Percentiles rank a stretch among this genome's conserved stretches.
phyloP scores from a whole-genome alignment of 225 moss, liverwort and hornwort genomes.

The Straminergon stramineum region DNA sequence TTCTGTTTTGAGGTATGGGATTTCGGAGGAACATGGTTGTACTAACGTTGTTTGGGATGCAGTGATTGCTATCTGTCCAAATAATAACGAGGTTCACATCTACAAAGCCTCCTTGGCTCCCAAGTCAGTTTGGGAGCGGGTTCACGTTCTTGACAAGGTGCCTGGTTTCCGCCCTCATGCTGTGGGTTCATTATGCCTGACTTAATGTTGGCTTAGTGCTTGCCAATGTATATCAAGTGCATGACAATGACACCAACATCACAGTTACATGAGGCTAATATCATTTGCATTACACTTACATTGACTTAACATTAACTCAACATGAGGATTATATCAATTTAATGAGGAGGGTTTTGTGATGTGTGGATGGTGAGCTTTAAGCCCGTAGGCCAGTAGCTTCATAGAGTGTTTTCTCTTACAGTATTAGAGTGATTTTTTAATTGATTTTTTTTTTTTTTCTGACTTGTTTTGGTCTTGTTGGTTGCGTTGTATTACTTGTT shows the following conservation, averaged over 20 bases:
- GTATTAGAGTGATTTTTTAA: not conserved
- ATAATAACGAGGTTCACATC: constrained; percentile 89
- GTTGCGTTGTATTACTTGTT: not conserved
- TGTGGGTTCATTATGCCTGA: not conserved
- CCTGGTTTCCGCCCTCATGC: not conserved
- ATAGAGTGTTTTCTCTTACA: not conserved
- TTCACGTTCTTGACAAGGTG: constrained; percentile 86
- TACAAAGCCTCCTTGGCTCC: constrained; percentile 72
- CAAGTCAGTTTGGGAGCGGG: constrained; percentile 68
- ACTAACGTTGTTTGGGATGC: constrained; percentile 10
- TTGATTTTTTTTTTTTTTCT: not conserved
- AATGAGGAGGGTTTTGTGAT: not conserved
- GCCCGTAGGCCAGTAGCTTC: not conserved
- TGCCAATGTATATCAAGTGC: not conserved
- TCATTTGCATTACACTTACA: not conserved
- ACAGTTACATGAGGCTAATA: not conserved
- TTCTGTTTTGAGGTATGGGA: not conserved
- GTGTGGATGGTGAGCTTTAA: not conserved
- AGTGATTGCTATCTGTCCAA: constrained; percentile 96
- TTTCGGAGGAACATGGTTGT: not conserved
- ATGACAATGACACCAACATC: not conserved
- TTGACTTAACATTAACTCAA: not conserved
- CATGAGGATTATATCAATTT: not conserved
- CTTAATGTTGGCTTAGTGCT: not conserved
- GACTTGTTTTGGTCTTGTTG: not conserved